Percentiles rank a stretch among this genome's conserved stretches.
Evolutionary conservation across 129 eudicot species (phyloP).

Genomic region (Helichrysum umbraculigerum): DNA sequence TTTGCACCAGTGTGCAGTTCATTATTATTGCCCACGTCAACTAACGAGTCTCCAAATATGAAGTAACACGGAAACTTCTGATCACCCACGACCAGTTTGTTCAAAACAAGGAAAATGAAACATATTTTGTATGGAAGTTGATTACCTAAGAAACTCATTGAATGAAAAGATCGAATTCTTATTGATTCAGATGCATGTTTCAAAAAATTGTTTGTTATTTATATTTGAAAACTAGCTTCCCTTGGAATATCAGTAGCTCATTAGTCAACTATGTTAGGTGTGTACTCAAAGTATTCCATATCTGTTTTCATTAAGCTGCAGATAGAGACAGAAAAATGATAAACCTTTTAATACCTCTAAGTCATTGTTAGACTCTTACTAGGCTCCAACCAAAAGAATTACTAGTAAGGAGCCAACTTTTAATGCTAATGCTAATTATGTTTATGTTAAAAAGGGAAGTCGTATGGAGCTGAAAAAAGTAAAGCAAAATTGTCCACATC

Average conservation of each 20-base stretch:
- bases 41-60: constrained; percentile 14
- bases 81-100: not conserved
- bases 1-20: constrained; percentile 10
- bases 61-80: constrained; percentile 12
- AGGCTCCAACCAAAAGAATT: constrained; percentile 2
- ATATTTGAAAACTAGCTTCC: not conserved
- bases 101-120: constrained; percentile 3
- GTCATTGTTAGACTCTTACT: not conserved
- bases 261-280: not conserved
- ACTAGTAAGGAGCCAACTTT: too few species aligned
- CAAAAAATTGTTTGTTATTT: not conserved
- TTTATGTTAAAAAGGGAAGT: too few species aligned
- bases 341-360: not conserved
- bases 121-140: not conserved
- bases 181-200: not conserved
- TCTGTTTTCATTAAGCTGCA: not conserved
- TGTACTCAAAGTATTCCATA: not conserved
- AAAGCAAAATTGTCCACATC: constrained; percentile 7
- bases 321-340: not conserved
- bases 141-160: not conserved
- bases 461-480: constrained; percentile 52
- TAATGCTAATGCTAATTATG: too few species aligned
- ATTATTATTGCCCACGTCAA: constrained; percentile 19
- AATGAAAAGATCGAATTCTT: not conserved
- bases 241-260: not conserved